These are phyloP conservation scores for Nitzschia palea DNA, from an alignment of 108 stramenopile species.

Conservation along the genomic window DNA sequence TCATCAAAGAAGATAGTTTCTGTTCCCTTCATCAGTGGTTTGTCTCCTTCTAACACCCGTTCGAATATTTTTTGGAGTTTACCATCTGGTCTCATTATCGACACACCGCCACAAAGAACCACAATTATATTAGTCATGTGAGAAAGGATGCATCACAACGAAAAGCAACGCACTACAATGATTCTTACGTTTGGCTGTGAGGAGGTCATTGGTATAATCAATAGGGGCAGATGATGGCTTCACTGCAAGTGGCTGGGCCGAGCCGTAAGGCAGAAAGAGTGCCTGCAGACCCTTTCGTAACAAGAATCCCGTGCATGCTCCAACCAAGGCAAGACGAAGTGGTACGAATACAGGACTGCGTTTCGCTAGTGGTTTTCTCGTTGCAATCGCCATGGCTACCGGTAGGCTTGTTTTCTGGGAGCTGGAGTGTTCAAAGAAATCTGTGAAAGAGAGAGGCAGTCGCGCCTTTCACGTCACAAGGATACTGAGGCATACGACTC, in stretches of 20 bases:
- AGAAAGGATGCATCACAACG: not conserved
- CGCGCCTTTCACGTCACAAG: too few species aligned
- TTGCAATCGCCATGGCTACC: too few species aligned
- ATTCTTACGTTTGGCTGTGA: slow-evolving; percentile 24
- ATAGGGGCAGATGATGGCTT: not conserved
- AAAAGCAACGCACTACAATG: not conserved
- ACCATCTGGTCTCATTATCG: slow-evolving; percentile 14
- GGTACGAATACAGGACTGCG: slow-evolving; percentile 3
- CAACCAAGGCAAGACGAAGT: not conserved
- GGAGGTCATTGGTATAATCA: slow-evolving; percentile 28
- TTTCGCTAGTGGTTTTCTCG: not conserved
- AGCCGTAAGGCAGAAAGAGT: slow-evolving; percentile 18
- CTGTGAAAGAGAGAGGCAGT: too few species aligned
- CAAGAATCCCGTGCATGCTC: slow-evolving; percentile 19
- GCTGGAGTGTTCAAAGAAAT: too few species aligned
- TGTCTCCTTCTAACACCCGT: slow-evolving; percentile 28
- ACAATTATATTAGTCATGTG: not conserved
- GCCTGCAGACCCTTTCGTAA: not conserved
- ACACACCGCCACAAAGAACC: not conserved
- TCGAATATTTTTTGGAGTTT: slow-evolving; percentile 61
- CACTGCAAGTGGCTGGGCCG: not conserved
- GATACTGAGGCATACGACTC: too few species aligned
- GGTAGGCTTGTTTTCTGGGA: too few species aligned
- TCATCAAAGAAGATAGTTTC: slow-evolving; percentile 62
- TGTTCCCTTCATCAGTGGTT: slow-evolving; percentile 46